Percentiles rank a stretch among this genome's conserved stretches.
These are phyloP conservation scores for Microthyrium microscopicum DNA, from an alignment of 2,329 filamentous ascomycete genomes.

Conservation along the genomic window DNA sequence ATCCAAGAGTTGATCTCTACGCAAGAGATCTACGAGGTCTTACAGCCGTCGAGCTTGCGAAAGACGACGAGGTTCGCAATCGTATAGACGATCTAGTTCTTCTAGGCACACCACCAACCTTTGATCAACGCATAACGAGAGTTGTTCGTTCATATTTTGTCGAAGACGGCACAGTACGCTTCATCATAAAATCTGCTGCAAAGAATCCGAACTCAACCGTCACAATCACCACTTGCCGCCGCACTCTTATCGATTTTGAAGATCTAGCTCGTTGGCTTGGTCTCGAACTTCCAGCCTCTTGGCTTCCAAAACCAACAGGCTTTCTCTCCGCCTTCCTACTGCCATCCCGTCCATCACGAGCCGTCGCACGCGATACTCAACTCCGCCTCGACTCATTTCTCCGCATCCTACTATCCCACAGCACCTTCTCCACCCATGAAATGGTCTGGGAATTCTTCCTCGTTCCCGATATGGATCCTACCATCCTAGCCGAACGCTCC, in stretches of 20 bases:
- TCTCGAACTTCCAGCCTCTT: constrained; percentile 86
- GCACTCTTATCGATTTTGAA: constrained; percentile 80
- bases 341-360: constrained; percentile 75
- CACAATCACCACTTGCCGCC: constrained; percentile 84
- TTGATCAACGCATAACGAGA: constrained; percentile 71
- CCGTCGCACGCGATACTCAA: constrained; percentile 76
- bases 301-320: constrained; percentile 55
- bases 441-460: constrained; percentile 99
- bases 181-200: constrained; percentile 86
- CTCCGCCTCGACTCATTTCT: constrained; percentile 74
- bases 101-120: constrained; percentile 48
- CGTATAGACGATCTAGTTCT: constrained; percentile 87
- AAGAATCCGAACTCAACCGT: constrained; percentile 68
- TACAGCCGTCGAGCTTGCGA: constrained; percentile 89
- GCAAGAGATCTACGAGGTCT: constrained; percentile 74
- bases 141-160: constrained; percentile 95
- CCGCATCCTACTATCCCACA: constrained; percentile 69
- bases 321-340: constrained; percentile 75
- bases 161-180: constrained; percentile 81
- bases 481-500: constrained; percentile 80
- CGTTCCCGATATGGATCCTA: constrained; percentile 78
- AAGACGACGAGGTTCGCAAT: constrained; percentile 94
- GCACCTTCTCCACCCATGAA: constrained; percentile 89
- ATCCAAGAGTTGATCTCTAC: constrained; percentile 71
- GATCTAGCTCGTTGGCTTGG: constrained; percentile 69